Percentiles rank a stretch among this genome's conserved stretches.
Evolutionary conservation across 495 filamentous ascomycete genomes (phyloP).

Genomic region (Pyrenopolyporus hunteri): DNA sequence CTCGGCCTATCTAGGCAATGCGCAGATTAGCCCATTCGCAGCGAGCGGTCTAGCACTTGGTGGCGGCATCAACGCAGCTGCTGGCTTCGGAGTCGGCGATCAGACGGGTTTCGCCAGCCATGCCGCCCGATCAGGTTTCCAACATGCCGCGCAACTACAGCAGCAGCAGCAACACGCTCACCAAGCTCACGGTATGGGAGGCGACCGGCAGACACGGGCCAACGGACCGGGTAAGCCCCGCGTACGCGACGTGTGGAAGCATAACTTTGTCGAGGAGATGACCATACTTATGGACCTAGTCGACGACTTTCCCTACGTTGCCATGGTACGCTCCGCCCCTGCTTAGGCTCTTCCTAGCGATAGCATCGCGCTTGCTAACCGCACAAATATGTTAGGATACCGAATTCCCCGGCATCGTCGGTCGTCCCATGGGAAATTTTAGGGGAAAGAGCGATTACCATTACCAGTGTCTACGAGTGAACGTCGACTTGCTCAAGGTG

Average conservation of each 20-base stretch:
- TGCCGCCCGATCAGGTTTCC: conserved; percentile 85
- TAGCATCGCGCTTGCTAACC: conserved; percentile 33
- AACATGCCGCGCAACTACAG: conserved; percentile 76
- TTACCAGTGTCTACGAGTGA: conserved; percentile 95
- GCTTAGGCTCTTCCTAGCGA: neutral
- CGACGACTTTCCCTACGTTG: conserved; percentile 90
- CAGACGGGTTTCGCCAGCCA: conserved; percentile 88
- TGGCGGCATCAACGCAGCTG: conserved; percentile 50
- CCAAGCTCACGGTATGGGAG: conserved; percentile 56
- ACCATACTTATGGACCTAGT: conserved; percentile 75
- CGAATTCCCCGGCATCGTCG: conserved; percentile 95
- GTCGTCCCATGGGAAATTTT: conserved; percentile 92
- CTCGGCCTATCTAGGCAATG: conserved; percentile 55
- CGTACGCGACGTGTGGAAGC: conserved; percentile 94
- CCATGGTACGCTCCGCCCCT: conserved; percentile 71
- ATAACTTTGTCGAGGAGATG: conserved; percentile 92
- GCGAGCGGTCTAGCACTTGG: conserved; percentile 66
- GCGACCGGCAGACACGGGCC: conserved; percentile 48
- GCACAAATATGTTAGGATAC: conserved; percentile 72
- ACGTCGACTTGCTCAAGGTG: conserved; percentile 95
- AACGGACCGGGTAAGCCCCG: conserved; percentile 64
- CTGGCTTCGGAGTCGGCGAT: conserved; percentile 64
- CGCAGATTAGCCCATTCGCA: conserved; percentile 71
- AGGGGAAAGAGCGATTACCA: conserved; percentile 95
- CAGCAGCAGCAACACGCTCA: conserved; percentile 57